These are phyloP conservation scores for Cordyceps militaris DNA, from an alignment of 2,329 filamentous ascomycete genomes.

Conservation along the genomic window DNA sequence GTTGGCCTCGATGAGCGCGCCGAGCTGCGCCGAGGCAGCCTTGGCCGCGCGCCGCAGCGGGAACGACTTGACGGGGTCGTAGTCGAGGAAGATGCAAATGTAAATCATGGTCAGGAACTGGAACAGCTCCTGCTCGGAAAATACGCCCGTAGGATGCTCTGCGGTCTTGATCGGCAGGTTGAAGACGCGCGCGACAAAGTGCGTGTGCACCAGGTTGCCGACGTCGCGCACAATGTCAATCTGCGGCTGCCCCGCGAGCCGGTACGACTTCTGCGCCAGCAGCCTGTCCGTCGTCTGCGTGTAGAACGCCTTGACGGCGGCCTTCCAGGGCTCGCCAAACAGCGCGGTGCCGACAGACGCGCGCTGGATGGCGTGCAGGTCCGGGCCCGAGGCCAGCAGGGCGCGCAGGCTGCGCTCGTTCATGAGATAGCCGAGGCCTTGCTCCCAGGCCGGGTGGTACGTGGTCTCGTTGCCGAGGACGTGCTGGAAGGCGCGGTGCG, in stretches of 20 bases:
- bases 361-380: slow-evolving; percentile 42
- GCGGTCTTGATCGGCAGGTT: slow-evolving; percentile 60
- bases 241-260: slow-evolving; percentile 47
- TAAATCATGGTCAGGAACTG: slow-evolving; percentile 60
- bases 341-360: slow-evolving; percentile 50
- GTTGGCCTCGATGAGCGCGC: slow-evolving; percentile 54
- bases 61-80: slow-evolving; percentile 61
- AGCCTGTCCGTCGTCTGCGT: slow-evolving; percentile 53
- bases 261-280: slow-evolving; percentile 57
- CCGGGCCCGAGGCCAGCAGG: slow-evolving; percentile 47
- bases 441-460: slow-evolving; percentile 60
- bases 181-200: slow-evolving; percentile 57
- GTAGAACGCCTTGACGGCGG: slow-evolving; percentile 61
- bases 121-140: slow-evolving; percentile 49
- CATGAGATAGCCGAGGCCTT: slow-evolving; percentile 56
- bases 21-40: slow-evolving; percentile 52
- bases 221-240: slow-evolving; percentile 67
- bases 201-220: slow-evolving; percentile 58
- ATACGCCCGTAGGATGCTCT: slow-evolving; percentile 52
- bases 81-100: slow-evolving; percentile 56
- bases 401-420: slow-evolving; percentile 46
- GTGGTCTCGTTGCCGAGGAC: slow-evolving; percentile 53
- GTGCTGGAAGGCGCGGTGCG: slow-evolving; percentile 53
- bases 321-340: slow-evolving; percentile 54
- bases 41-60: slow-evolving; percentile 52